Conservation (phyloP, 1,284 basidiomycete genomes). For the Puccinia polysora region DNA sequence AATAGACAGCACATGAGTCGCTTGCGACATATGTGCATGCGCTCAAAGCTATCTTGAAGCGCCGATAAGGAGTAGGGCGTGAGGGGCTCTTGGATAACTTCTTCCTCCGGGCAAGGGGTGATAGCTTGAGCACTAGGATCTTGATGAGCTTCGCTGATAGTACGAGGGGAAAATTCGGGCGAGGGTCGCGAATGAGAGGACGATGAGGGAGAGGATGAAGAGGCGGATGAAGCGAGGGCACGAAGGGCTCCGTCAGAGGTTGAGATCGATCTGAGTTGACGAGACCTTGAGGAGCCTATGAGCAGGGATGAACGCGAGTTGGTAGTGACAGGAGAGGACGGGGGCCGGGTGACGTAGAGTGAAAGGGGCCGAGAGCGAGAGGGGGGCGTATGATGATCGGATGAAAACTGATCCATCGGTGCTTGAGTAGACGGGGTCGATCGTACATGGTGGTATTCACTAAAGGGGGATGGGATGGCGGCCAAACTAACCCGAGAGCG, state of each 20-base stretch:
- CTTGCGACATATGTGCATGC: slow-evolving; percentile 33
- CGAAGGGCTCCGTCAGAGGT: slow-evolving; percentile 3
- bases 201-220: slow-evolving; percentile 1
- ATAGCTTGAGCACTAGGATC: background rate
- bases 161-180: background rate
- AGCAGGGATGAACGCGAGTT: background rate
- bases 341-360: background rate
- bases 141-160: background rate
- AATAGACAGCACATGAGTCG: slow-evolving; percentile 30
- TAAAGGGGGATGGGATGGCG: background rate
- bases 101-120: background rate
- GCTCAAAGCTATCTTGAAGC: slow-evolving; percentile 15
- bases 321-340: background rate
- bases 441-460: background rate
- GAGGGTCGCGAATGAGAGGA: background rate
- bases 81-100: background rate
- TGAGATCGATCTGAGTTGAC: background rate
- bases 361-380: background rate
- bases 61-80: slow-evolving; percentile 15
- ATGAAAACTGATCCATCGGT: background rate
- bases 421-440: background rate
- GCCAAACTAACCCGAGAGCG: background rate
- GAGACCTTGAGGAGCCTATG: background rate
- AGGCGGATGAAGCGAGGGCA: slow-evolving; percentile 2
- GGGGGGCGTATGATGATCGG: background rate